Evolutionary conservation across 768 basidiomycete genomes (phyloP), one percentile per base, ranked within the genome.

Genomic region (Daedaleopsis nitida): DNA sequence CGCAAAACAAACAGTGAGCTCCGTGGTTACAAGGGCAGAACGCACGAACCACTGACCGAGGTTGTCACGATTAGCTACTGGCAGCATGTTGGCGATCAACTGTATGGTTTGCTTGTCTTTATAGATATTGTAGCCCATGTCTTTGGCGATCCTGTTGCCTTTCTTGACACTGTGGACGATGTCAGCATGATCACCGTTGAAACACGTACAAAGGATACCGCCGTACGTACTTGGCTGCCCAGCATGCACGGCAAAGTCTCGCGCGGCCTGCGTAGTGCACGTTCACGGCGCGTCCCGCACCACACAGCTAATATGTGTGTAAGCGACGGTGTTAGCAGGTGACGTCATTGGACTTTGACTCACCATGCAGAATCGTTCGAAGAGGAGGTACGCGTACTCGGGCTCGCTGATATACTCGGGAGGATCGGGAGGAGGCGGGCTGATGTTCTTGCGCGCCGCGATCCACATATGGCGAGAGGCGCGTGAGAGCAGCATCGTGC

Each of bases 381-480:
- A 60, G 1, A 60, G 17, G n/a, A 59, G 51, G n/a, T 43, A 52
- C 9, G 58, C 63, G 23, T 60, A 64, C 9, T 13, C 34, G 2
- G 63, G 54, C 34, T 64, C 63, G 52, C 63, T 64, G n/a, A 64
- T 3, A 21, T 59, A 16, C 16, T 35, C 14, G 16, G 63, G 54
- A 34, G 58, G 55, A 35, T 64, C 58, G 17, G 63, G 63, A 38
- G 60, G 50, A 6, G 32, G 60, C 9, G 59, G 54, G 5, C 19
- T 16, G 24, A 66, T 37, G 35, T 58, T 58, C 23, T 38, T 50
- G 23, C 66, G 58, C 19, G 69, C 69, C 0, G 57, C 58, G 6
- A 51, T 24, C 70, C 70, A 71, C 23, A 68, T 65, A 17, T 55
- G 50, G 38, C 61, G 54, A n/a, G 68, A 59, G 1, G 39, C 43